These are phyloP conservation scores for Exidia glandulosa DNA, from an alignment of 768 basidiomycete species.

Conservation along the genomic window DNA sequence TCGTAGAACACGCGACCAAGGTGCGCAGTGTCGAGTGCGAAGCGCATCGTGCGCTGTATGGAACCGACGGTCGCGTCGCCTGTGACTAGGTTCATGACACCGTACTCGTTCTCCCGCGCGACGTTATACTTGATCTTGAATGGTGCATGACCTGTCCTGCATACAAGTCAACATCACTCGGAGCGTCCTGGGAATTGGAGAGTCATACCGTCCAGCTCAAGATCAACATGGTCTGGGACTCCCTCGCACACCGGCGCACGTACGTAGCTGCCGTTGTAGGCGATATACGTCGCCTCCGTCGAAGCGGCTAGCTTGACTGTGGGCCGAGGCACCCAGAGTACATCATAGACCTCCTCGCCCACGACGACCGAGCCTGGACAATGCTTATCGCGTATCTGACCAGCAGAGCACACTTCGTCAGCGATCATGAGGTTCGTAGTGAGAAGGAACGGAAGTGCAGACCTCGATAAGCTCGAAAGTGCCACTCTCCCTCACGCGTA, in stretches of 20 bases:
- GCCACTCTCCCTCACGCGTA: slow-evolving; percentile 64
- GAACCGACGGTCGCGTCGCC: slow-evolving; percentile 78
- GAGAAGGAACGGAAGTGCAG: slow-evolving; percentile 12
- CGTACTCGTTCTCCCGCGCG: slow-evolving; percentile 53
- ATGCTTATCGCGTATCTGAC: slow-evolving; percentile 68
- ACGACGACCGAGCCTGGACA: slow-evolving; percentile 68
- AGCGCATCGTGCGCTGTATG: slow-evolving; percentile 66
- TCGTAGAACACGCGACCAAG: slow-evolving; percentile 82
- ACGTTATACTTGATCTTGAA: slow-evolving; percentile 90
- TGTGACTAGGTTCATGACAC: slow-evolving; percentile 50
- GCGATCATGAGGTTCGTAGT: slow-evolving; percentile 1
- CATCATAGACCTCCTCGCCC: slow-evolving; percentile 51
- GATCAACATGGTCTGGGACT: slow-evolving; percentile 66
- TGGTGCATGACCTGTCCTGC: slow-evolving; percentile 67
- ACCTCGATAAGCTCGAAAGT: slow-evolving; percentile 65
- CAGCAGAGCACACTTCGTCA: slow-evolving; percentile 1
- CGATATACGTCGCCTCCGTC: slow-evolving; percentile 43
- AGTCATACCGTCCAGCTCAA: slow-evolving; percentile 61
- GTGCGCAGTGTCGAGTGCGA: slow-evolving; percentile 68
- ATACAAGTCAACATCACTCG: neutral
- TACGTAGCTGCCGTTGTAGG: slow-evolving; percentile 63
- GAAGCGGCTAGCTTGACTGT: slow-evolving; percentile 54
- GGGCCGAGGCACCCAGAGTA: slow-evolving; percentile 75
- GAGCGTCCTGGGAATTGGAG: neutral
- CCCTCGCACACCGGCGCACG: slow-evolving; percentile 76